Base-by-base conservation (phyloP, 2,329 filamentous ascomycete genomes). In the Ascomycota sp. region DNA sequence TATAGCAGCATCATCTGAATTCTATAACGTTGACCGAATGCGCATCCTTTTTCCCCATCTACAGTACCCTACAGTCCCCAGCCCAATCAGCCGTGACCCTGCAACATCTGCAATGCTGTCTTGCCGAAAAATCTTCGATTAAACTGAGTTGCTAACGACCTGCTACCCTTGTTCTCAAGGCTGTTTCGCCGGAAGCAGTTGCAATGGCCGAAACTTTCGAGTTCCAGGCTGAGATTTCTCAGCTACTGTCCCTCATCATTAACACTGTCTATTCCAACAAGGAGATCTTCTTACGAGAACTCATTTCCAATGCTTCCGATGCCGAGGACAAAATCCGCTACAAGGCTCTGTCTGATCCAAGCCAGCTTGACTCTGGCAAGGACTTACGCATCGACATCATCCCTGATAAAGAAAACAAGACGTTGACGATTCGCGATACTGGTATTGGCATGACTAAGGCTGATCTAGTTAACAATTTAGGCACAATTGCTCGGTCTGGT, bases 181-280 rank as follows among this genome's bases (percentile, higher is more conserved):
- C 29, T n/a, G 26, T 37, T 36, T 26, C 51, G 37, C 51, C 51
- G 49, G 55, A 56, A 57, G 47, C 56, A 59, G 53, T 54, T 62
- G 79, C 58, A 58, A 92, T 92, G 81, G 63, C 82, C 61, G 84
- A 95, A 70, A 93, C 84, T 49, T 98, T 98, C 68, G 86, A 95
- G 78, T 98, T 95, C 71, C 89, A 98, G 78, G 89, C 89, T 78
- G 89, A 98, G 80, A 98, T 98, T 59, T 95, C 86, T 79, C 89
- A 98, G 81, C 81, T 98, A 47, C 79, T 98, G 57, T 83, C 77
- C 49, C 80, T 98, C 59, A 98, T 98, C 66, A 98, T 98, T 74
- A 98, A 98, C 80, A 95, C 89, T 47, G 89, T 98, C 68, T 98
- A 95, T 73, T 93, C 84, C 50, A 98, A 98, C 78, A 98, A 98